Base-by-base conservation (phyloP, 345 rosid species). In the Eucalyptus viminalis region DNA sequence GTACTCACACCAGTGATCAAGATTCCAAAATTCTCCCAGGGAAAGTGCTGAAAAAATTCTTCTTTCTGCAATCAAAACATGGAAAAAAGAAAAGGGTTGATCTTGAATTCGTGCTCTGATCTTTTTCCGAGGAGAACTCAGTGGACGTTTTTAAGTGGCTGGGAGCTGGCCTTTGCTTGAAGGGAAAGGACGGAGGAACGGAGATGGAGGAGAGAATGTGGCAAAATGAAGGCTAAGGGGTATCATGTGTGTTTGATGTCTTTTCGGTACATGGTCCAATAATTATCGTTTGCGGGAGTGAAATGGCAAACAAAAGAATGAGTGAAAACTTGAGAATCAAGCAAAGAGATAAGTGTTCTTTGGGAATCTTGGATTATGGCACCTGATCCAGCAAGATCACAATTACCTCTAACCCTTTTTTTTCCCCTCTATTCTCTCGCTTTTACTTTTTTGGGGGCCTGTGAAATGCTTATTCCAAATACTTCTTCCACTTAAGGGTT, bases 391-490 rank as follows among this genome's bases (percentile, higher is more conserved):
- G 86, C 87, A 86, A 90, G 3, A 93, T 89, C 92, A 87, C 58
- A 88, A 90, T 91, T 93, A 92, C 81, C 65, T 83, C 49, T 43
- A 7, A 22, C 22, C 45, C n/a, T 15, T 14, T 85, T 83, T 83
- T 34, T 60, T 22, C 1, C 58, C 56, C 56, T 53, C 14, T 80
- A 21, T 50, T 54, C 62, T n/a, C 60, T 86, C 56, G 19, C 24
- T 76, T 40, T 21, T 29, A n/a, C 83, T 76, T 37, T 76, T 6
- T 76, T 37, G 19, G 37, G 76, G 76, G 15, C 76, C 76, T 65
- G 76, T 14, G 76, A 65, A 76, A 91, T 91, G 92, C 91, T 92
- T 90, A 94, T 93, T 94, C 95, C 91, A 90, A 89, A 90, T 93
- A 92, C 89, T 89, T 89, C 88, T 45, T 51, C 90, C 92, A 90